These are phyloP conservation scores for Aspergillus conjunctus DNA, from an alignment of 495 filamentous ascomycete genomes.

Conservation along the genomic window DNA sequence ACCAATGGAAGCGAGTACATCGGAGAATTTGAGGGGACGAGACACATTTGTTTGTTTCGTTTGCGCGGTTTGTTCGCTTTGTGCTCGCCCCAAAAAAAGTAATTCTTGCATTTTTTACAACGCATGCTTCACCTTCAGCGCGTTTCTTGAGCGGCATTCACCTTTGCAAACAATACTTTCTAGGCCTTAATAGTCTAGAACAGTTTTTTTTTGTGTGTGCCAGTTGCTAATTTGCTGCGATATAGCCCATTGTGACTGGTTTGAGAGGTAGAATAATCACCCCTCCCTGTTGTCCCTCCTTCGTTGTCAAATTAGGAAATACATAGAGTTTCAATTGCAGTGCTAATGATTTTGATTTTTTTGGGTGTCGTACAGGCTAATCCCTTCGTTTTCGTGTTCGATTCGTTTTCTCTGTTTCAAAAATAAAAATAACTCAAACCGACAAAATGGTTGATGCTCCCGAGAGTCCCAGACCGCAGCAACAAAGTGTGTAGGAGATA, in stretches of 20 bases:
- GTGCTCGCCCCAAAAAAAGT: constrained; percentile 20
- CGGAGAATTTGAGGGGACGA: neutral
- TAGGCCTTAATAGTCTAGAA: neutral
- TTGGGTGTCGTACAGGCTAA: constrained; percentile 6
- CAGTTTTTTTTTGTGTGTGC: neutral
- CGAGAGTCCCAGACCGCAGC: constrained; percentile 36
- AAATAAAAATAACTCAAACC: neutral
- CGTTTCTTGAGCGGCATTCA: constrained; percentile 7
- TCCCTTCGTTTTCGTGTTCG: constrained; percentile 4
- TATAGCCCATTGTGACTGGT: neutral
- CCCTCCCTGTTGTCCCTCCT: neutral
- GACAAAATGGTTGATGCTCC: constrained; percentile 38
- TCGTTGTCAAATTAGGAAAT: constrained; percentile 15
- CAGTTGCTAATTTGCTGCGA: neutral
- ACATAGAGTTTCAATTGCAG: constrained; percentile 7
- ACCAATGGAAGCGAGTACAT: constrained; percentile 16
- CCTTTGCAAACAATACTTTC: constrained; percentile 2
- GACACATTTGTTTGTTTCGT: constrained; percentile 19
- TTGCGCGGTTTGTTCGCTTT: constrained; percentile 37
- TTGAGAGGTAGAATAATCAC: neutral
- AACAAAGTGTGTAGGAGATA: constrained; percentile 42
- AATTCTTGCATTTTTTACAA: constrained; percentile 24
- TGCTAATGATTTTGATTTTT: neutral
- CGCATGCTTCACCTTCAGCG: constrained; percentile 10
- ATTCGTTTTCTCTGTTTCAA: neutral